Evolutionary conservation across 345 rosid genomes (phyloP), one percentile per base, ranked within the genome.

Genomic region (Lepidium africanum): DNA sequence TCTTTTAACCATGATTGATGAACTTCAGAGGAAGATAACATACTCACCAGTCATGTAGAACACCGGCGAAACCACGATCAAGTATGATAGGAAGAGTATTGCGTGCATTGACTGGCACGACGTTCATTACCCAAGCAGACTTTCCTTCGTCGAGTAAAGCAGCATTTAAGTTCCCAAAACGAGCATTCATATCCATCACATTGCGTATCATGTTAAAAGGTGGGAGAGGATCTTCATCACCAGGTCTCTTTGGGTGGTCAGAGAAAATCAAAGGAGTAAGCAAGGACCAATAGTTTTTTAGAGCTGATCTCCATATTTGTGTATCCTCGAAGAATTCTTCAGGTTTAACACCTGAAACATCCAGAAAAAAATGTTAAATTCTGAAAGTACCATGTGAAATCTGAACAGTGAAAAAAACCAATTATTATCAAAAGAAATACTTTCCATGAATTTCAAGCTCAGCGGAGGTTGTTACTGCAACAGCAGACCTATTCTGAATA

Each of bases 131-230:
- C 99, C 99, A 94, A 25, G 80, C 89, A 5, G 90, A 86, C 61
- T 87, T 94, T 52, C 71, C 70, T 72, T 85, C 87, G 59, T 91
- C 96, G 68, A 83, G 63, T 61, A 89, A 84, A 30, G 96, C 99
- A 21, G 84, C 71, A 81, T 89, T 89, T 40, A 94, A 74, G 43
- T 87, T 91, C 57, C 99, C 99, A 56, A 84, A 91, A 70, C 77
- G 90, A 76, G 97, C 96, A 81, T 85, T 89, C 99, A 94, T 89
- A 81, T 91, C 99, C 96, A 94, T 91, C 57, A 87, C 99, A 79
- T 94, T 94, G 49, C 96, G 96, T 65, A 94, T 74, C 97, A 94
- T 91, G 82, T 91, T 87, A 74, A 80, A 94, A 49, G 99, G 99
- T 13, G 97, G 96, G 60, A 86, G 80, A 19, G 97, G 99, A 72